phyloP scores from a whole-genome alignment of 2,329 filamentous ascomycete genomes.

The Pseudogymnoascus verrucosus region DNA sequence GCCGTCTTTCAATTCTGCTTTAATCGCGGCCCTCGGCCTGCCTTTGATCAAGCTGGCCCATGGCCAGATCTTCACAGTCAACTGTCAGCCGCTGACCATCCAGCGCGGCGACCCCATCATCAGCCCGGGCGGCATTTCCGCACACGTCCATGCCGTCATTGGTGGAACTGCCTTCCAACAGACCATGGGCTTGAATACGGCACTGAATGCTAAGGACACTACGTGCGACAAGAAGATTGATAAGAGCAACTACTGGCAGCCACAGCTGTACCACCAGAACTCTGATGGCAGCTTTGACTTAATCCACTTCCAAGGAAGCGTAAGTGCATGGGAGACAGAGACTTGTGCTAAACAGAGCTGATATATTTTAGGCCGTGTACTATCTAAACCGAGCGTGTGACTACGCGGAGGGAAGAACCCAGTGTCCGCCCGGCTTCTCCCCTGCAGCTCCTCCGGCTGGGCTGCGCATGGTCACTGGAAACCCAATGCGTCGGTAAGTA shows the following conservation, averaged over 20 bases:
- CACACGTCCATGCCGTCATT: conserved; percentile 19
- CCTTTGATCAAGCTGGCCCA: neutral
- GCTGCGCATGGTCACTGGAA: conserved; percentile 20
- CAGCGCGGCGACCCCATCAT: conserved; percentile 16
- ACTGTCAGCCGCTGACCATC: conserved; percentile 12
- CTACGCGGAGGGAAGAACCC: conserved; percentile 4
- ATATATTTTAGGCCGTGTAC: conserved; percentile 15
- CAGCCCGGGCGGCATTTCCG: conserved; percentile 15
- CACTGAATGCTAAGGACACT: conserved; percentile 15
- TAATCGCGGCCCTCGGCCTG: neutral
- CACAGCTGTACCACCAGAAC: conserved; percentile 16
- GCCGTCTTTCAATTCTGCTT: neutral
- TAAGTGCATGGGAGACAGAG: conserved; percentile 6
- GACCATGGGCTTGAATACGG: conserved; percentile 14
- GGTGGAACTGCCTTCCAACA: conserved; percentile 20
- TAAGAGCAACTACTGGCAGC: conserved; percentile 18
- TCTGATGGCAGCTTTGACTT: conserved; percentile 15
- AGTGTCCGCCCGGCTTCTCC: neutral
- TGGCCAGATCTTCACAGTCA: conserved; percentile 12
- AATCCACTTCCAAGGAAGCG: conserved; percentile 12
- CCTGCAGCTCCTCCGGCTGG: conserved; percentile 14
- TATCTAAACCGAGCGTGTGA: conserved; percentile 17
- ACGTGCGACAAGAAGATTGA: conserved; percentile 18
- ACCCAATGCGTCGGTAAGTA: conserved; percentile 13
- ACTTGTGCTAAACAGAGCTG: neutral